Evolutionary conservation across 208 protist genomes (phyloP).

Genomic region (Trypanosoma melophagium): DNA sequence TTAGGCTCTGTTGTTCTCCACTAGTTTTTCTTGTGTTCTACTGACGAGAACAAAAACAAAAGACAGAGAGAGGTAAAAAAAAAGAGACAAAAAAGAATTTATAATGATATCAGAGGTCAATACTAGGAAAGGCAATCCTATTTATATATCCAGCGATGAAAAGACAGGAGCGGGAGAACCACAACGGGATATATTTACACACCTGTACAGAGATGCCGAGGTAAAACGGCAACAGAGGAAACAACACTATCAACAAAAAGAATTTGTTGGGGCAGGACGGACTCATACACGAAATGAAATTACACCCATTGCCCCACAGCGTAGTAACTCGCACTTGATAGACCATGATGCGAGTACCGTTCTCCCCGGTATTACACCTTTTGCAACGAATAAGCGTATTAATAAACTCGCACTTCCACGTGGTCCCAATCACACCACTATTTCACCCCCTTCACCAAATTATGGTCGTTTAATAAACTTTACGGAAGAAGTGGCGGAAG

Average conservation of each 20-base stretch:
- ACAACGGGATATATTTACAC: conserved; percentile 5
- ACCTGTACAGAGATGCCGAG: conserved; percentile 14
- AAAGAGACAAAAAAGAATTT: background rate
- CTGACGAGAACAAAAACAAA: background rate
- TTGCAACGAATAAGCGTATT: conserved; percentile 16
- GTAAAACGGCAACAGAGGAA: background rate
- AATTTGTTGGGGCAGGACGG: no score
- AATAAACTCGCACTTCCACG: conserved; percentile 21
- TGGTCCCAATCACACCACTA: background rate
- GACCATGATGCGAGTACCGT: background rate
- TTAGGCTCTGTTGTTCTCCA: conserved; percentile 19
- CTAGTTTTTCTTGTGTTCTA: conserved; percentile 4
- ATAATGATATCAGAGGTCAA: conserved; percentile 7
- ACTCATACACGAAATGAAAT: no score
- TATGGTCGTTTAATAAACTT: conserved; percentile 67
- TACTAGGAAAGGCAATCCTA: background rate
- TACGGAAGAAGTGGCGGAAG: conserved; percentile 47
- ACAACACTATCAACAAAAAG: no score
- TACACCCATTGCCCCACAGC: background rate
- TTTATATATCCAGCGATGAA: background rate
- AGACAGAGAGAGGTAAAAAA: background rate
- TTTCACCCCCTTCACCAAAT: conserved; percentile 34
- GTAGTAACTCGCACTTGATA: background rate
- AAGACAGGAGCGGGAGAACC: background rate
- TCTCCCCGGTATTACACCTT: conserved; percentile 8